A percentile compares a stretch with the other conserved stretches of the same genome.
Evolutionary conservation across 768 basidiomycete genomes (phyloP).

Genomic region (Kwoniella dejecticola): DNA sequence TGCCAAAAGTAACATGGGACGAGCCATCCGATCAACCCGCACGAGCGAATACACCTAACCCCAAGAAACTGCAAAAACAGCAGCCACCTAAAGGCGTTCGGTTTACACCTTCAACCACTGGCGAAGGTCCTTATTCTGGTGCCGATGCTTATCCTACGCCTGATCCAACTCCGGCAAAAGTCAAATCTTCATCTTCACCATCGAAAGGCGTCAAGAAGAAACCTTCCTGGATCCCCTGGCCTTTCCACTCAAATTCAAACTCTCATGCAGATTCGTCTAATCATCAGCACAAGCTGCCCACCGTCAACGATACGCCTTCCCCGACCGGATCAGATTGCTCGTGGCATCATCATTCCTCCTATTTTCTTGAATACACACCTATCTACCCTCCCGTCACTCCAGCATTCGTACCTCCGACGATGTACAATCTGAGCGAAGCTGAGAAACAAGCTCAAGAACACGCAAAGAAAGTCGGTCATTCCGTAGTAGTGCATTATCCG

Average conservation of each 20-base stretch:
- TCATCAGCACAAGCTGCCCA: not conserved
- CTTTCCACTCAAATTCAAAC: not conserved
- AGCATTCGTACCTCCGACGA: slow-evolving; percentile 4
- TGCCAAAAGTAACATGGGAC: slow-evolving; percentile 28
- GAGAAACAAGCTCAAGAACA: slow-evolving; percentile 31
- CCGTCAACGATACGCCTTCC: slow-evolving; percentile 1
- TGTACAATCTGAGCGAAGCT: slow-evolving; percentile 17
- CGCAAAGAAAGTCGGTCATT: slow-evolving; percentile 24
- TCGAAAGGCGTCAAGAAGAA: slow-evolving; percentile 12
- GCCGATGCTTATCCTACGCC: slow-evolving; percentile 5
- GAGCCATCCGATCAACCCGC: not conserved
- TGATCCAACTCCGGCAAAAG: slow-evolving; percentile 8
- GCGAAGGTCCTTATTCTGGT: slow-evolving; percentile 1
- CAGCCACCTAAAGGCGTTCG: slow-evolving; percentile 13
- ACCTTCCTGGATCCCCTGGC: slow-evolving; percentile 15
- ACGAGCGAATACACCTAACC: not conserved
- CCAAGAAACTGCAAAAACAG: slow-evolving; percentile 21
- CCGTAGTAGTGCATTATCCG: slow-evolving; percentile 41
- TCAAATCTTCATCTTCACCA: not conserved
- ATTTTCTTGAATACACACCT: slow-evolving; percentile 42
- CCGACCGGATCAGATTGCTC: slow-evolving; percentile 18
- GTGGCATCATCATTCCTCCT: slow-evolving; percentile 47
- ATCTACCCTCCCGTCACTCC: slow-evolving; percentile 14
- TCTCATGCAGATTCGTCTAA: not conserved
- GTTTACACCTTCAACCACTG: slow-evolving; percentile 21